Percentiles rank a stretch among this genome's conserved stretches.
phyloP scores from a whole-genome alignment of 108 stramenopile species.

The Nannochloropsis salina region DNA sequence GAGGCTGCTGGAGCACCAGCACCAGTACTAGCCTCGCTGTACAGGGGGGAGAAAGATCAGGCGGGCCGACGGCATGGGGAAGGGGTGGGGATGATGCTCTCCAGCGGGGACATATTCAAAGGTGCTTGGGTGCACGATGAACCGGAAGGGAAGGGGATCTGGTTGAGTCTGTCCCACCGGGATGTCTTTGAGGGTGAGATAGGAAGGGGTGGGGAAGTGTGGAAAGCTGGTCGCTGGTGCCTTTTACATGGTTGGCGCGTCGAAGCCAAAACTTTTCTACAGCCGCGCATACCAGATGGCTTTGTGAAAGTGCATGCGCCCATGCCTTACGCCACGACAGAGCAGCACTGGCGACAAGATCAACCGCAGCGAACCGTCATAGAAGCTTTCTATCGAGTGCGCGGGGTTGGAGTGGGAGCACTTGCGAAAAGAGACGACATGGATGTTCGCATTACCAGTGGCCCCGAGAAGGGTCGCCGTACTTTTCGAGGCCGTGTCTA shows the following conservation, averaged over 20 bases:
- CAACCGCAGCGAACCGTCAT: not conserved
- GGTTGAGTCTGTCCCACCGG: not conserved
- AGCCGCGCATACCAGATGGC: not conserved
- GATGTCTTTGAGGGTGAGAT: not conserved
- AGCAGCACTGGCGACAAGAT: not conserved
- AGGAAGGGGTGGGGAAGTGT: not conserved
- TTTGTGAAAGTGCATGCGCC: not conserved
- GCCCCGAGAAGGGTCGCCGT: not conserved
- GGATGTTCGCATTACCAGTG: not conserved
- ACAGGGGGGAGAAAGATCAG: not conserved
- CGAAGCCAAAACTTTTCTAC: not conserved
- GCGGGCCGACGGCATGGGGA: not conserved
- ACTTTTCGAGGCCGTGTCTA: not conserved
- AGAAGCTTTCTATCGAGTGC: conserved; percentile 7
- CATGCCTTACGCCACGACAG: not conserved
- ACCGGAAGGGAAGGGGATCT: not conserved
- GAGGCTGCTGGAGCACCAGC: not conserved
- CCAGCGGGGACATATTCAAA: conserved; percentile 1
- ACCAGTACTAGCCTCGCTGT: not conserved
- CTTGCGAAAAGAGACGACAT: not conserved
- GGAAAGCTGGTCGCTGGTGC: not conserved
- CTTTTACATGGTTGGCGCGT: not conserved
- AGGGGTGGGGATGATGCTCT: not conserved
- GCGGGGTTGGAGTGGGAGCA: not conserved
- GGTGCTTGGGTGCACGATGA: not conserved